Base-by-base conservation (phyloP, 2,329 filamentous ascomycete genomes). In the Xylariaceae sp. region DNA sequence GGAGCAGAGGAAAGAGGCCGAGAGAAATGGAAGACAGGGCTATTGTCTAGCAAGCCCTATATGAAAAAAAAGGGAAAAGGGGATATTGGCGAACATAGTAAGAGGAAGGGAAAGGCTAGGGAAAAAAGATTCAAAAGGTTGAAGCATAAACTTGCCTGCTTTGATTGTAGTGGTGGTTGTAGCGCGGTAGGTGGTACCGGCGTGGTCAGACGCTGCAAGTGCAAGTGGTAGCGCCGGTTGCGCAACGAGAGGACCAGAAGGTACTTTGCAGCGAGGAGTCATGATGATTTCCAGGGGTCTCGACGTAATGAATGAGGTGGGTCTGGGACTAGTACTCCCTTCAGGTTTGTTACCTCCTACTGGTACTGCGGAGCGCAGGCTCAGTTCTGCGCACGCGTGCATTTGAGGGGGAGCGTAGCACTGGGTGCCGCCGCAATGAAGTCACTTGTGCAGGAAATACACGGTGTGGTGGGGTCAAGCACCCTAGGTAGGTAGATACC, bases 191-290 rank as follows among this genome's bases (percentile, higher is more conserved):
- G 31, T 48, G 37, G 43, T 47, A 49, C 56, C 31, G 46, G 31
- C 6, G 37, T 23, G 37, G 37, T 40, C 53, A 29, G 53, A 6
- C 34, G 44, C 51, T n/a, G n/a, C n/a, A n/a, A n/a, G n/a, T 55
- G 55, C 43, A 48, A 62, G 51, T 60, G 48, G 46, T 6, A 55
- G 53, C 19, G 53, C 57, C 60, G 62, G 62, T 59, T 61, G 60
- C 62, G 58, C 60, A 61, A 61, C 52, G 45, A 61, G 51, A 56
- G 60, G 50, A 23, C 49, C 62, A 40, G 52, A 39, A 16, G 46
- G 55, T 47, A 52, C 46, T 58, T 65, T 63, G 11, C 56, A 48
- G 54, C 56, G 56, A 49, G 61, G 63, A 63, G 61, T 65, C 63
- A 65, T 63, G n/a, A n/a, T n/a, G 55, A 37, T 33, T 24, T 50